Conservation (phyloP, 2,329 filamentous ascomycete genomes). For the Chrysoporthe cubensis region DNA sequence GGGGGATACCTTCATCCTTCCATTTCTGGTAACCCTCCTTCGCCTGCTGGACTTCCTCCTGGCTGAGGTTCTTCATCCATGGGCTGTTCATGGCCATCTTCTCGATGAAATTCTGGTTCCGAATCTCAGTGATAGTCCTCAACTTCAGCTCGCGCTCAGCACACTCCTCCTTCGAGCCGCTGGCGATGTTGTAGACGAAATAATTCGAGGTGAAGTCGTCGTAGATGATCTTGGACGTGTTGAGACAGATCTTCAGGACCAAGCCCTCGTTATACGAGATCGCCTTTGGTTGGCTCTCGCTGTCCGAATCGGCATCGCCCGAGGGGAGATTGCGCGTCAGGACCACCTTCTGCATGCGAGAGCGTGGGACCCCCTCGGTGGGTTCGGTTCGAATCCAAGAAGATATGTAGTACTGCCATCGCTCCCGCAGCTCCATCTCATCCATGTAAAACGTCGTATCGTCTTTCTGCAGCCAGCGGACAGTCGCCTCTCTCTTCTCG, state of each 20-base stretch:
- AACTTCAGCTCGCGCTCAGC: conserved; percentile 55
- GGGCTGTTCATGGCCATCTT: conserved; percentile 82
- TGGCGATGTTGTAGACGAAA: conserved; percentile 71
- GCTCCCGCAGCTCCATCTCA: conserved; percentile 79
- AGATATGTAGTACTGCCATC: conserved; percentile 95
- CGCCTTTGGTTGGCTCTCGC: conserved; percentile 63
- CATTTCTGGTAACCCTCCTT: conserved; percentile 67
- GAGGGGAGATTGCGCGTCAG: conserved; percentile 72
- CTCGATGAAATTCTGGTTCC: conserved; percentile 64
- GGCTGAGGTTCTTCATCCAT: conserved; percentile 78
- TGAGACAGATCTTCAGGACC: conserved; percentile 74
- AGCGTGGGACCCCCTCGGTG: conserved; percentile 75
- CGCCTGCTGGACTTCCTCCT: conserved; percentile 74
- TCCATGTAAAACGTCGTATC: conserved; percentile 84
- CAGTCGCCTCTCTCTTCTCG: conserved; percentile 66
- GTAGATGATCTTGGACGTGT: conserved; percentile 80
- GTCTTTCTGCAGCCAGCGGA: conserved; percentile 72
- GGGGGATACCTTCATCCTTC: conserved; percentile 50
- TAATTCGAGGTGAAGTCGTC: conserved; percentile 71
- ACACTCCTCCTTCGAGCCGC: conserved; percentile 70
- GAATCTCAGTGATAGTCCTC: conserved; percentile 40
- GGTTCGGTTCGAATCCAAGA: conserved; percentile 87
- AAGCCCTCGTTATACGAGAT: conserved; percentile 69
- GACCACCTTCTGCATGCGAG: conserved; percentile 69
- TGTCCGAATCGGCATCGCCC: conserved; percentile 65